Evolutionary conservation across 495 filamentous ascomycete genomes (phyloP).

Genomic region (Daldinia loculata): DNA sequence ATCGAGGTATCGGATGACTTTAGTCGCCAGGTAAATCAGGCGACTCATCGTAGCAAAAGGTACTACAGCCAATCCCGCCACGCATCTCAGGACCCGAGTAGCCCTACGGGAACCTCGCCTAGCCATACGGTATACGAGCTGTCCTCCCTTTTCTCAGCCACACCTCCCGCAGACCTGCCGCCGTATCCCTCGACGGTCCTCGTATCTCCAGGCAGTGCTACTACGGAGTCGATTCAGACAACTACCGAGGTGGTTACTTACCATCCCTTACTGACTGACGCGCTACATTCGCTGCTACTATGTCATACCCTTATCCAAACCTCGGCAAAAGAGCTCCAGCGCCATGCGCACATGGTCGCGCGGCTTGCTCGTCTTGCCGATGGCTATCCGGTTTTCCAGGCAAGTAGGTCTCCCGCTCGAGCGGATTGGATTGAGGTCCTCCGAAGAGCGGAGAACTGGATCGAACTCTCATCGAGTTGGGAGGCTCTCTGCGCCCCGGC

Average conservation of each 20-base stretch:
- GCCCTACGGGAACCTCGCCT: slow-evolving; percentile 39
- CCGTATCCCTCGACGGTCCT: slow-evolving; percentile 62
- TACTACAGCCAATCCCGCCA: slow-evolving; percentile 43
- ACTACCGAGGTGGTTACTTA: slow-evolving; percentile 76
- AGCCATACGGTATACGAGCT: slow-evolving; percentile 55
- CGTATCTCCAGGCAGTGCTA: slow-evolving; percentile 31
- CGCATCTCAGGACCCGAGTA: slow-evolving; percentile 42
- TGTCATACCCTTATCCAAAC: slow-evolving; percentile 79
- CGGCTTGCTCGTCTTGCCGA: slow-evolving; percentile 76
- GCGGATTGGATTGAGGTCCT: slow-evolving; percentile 83
- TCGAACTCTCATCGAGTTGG: slow-evolving; percentile 69
- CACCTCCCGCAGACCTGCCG: slow-evolving; percentile 64
- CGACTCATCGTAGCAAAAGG: slow-evolving; percentile 57
- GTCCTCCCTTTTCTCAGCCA: slow-evolving; percentile 64
- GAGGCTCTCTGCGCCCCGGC: slow-evolving; percentile 75
- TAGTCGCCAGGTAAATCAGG: slow-evolving; percentile 67
- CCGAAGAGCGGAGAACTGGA: slow-evolving; percentile 69
- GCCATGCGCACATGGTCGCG: slow-evolving; percentile 80
- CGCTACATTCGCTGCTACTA: slow-evolving; percentile 75
- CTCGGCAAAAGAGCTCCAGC: slow-evolving; percentile 73
- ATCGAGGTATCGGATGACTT: slow-evolving; percentile 72
- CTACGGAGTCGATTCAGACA: slow-evolving; percentile 44
- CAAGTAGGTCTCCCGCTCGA: slow-evolving; percentile 73
- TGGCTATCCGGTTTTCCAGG: slow-evolving; percentile 81
- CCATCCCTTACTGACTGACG: slow-evolving; percentile 79